Percentiles rank a stretch among this genome's conserved stretches.
Conservation (phyloP, 495 filamentous ascomycete species). For the Penicillium turbatum region DNA sequence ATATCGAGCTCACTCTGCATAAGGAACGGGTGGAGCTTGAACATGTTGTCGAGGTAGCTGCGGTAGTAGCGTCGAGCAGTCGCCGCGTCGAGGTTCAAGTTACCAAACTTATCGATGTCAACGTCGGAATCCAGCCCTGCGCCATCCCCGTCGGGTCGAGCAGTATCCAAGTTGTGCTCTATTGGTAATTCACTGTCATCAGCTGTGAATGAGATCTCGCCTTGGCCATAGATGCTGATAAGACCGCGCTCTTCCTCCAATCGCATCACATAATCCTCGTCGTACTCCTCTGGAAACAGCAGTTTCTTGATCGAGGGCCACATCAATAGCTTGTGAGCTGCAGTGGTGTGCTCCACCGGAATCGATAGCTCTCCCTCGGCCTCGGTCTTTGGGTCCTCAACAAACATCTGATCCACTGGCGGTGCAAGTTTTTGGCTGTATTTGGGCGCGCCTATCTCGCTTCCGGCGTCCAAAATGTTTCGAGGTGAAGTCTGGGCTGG, state of each 20-base stretch:
- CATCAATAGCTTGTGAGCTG: slow-evolving; percentile 70
- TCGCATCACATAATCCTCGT: slow-evolving; percentile 65
- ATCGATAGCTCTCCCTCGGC: slow-evolving; percentile 58
- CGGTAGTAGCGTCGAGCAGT: slow-evolving; percentile 60
- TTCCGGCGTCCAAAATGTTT: background rate
- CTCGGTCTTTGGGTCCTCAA: slow-evolving; percentile 17
- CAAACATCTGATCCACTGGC: slow-evolving; percentile 1
- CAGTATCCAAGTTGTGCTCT: slow-evolving; percentile 10
- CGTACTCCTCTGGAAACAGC: slow-evolving; percentile 43
- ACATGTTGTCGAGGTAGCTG: slow-evolving; percentile 74
- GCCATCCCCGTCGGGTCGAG: slow-evolving; percentile 3
- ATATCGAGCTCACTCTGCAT: slow-evolving; percentile 45
- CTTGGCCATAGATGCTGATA: slow-evolving; percentile 71
- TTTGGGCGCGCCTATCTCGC: background rate
- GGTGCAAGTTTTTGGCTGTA: slow-evolving; percentile 1
- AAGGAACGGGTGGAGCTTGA: slow-evolving; percentile 88
- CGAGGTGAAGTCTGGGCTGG: background rate
- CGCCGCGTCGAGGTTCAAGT: slow-evolving; percentile 57
- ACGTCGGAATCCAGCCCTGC: slow-evolving; percentile 25
- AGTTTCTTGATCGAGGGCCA: slow-evolving; percentile 62
- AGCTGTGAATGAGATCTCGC: slow-evolving; percentile 60
- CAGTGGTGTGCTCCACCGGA: slow-evolving; percentile 73
- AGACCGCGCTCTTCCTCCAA: slow-evolving; percentile 72
- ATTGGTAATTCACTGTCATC: slow-evolving; percentile 28
- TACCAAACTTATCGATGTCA: slow-evolving; percentile 56